Evolutionary conservation across 495 filamentous ascomycete species (phyloP).

Genomic region (Aspergillus sclerotiicarbonarius): DNA sequence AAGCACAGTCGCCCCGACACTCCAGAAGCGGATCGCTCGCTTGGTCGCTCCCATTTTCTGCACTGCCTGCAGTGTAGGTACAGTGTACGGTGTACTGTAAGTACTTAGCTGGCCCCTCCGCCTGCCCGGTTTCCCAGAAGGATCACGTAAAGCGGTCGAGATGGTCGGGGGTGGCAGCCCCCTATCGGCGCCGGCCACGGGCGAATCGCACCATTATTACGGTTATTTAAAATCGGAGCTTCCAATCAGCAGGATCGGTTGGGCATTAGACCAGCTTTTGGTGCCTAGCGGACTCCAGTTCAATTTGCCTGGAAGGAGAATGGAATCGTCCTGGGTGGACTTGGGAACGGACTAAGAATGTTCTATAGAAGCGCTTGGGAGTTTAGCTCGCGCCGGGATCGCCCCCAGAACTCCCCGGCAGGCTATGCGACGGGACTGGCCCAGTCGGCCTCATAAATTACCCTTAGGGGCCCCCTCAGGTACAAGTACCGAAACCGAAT

Average conservation of each 20-base stretch:
- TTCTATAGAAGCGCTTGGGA: conserved; percentile 17
- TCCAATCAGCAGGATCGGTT: background rate
- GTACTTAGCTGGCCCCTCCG: too few species aligned
- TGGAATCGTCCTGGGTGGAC: conserved; percentile 5
- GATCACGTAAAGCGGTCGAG: too few species aligned
- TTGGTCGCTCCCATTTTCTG: too few species aligned
- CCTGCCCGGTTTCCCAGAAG: too few species aligned
- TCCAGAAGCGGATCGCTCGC: too few species aligned
- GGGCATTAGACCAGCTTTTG: background rate
- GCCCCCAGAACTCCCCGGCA: conserved; percentile 6
- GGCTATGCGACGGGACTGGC: conserved; percentile 8
- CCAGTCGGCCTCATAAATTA: background rate
- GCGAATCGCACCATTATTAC: background rate
- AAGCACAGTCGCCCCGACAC: background rate
- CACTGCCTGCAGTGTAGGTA: too few species aligned
- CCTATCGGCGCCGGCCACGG: too few species aligned
- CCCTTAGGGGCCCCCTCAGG: background rate
- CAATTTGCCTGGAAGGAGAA: conserved; percentile 9
- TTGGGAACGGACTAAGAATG: conserved; percentile 20
- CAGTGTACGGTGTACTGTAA: too few species aligned
- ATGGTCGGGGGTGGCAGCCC: too few species aligned
- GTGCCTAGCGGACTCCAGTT: conserved; percentile 9
- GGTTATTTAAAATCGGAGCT: background rate
- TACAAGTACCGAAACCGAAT: conserved; percentile 2
- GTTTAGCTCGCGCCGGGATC: conserved; percentile 16